Percentiles rank a stretch among this genome's conserved stretches.
These are phyloP conservation scores for Mimosa pudica DNA, from an alignment of 306 rosid genomes.

Conservation along the genomic window DNA sequence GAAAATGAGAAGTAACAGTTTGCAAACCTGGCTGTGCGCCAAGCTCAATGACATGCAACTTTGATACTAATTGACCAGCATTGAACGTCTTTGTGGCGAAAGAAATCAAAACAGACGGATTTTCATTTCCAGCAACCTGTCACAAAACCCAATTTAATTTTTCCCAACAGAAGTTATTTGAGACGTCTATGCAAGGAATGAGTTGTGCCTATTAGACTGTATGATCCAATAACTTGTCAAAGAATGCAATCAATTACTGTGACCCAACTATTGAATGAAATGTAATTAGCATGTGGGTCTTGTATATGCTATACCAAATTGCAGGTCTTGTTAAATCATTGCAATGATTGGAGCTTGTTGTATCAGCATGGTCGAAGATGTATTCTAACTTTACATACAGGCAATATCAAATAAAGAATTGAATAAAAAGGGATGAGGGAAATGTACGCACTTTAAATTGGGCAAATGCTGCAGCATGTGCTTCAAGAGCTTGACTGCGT, in stretches of 20 bases:
- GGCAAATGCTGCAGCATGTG: constrained; percentile 98
- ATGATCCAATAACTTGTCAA: constrained; percentile 1
- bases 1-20: constrained; percentile 24
- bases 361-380: not conserved
- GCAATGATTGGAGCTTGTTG: not conserved
- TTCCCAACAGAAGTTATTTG: not conserved
- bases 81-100: constrained; percentile 93
- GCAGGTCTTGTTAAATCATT: not conserved
- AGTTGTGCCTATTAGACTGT: not conserved
- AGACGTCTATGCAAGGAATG: not conserved
- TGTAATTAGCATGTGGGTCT: not conserved
- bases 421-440: constrained; percentile 12
- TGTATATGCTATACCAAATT: not conserved
- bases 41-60: constrained; percentile 94
- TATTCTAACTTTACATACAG: not conserved
- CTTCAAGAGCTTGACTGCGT: constrained; percentile 99
- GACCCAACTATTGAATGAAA: not conserved
- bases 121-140: constrained; percentile 95
- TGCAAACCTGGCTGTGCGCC: constrained; percentile 98
- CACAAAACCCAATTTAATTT: constrained; percentile 28
- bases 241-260: not conserved
- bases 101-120: constrained; percentile 84
- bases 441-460: constrained; percentile 72
- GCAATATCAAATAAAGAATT: constrained; percentile 12
- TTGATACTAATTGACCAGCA: constrained; percentile 87